Base-by-base conservation (phyloP, 179 eudicot species). In the Corrigiola litoralis region DNA sequence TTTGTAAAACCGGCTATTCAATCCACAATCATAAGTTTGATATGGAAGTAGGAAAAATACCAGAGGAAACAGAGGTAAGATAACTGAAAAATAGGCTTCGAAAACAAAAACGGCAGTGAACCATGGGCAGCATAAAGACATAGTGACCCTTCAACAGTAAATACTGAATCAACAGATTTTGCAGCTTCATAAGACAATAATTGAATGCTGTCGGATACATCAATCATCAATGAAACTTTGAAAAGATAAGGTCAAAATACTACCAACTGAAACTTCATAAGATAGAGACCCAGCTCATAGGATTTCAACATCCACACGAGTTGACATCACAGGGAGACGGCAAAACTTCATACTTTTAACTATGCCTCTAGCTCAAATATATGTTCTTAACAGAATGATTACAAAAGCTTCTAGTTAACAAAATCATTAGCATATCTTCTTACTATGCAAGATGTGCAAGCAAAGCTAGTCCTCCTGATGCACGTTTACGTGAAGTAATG, bases 1-100 rank as follows among this genome's bases (percentile, higher is more conserved):
- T 91, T 49, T 84, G 97, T 59, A 83, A 70, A 63, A 88, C 96
- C 24, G 85, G 88, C 99, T 89, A 71, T 66, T 24, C 57, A 57
- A 68, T 32, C 51, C 14, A 33, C 33, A 53, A 33, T 27, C 40
- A 50, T 8, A 46, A 32, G n/a, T n/a, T n/a, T n/a, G n/a, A n/a
- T n/a, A n/a, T n/a, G n/a, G 44, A 32, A 61, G 36, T 21, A 25
- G 23, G 23, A 3, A 49, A 52, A n/a, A 36, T 6, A 25, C 20
- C 34, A 45, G 61, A 61, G 27, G 45, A 57, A 24, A 6, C 5
- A 56, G 24, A 44, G 6, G 24, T 58, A 57, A 6, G 41, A 48
- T 13, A 74, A 33, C 13, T 1, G 31, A 20, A 20, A 57, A 48
- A 38, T 12, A 47, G 20, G 65, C 28, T 38, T 37, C 33, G 6